These are phyloP conservation scores for Russula olivacea DNA, from an alignment of 768 basidiomycete species.

Conservation along the genomic window DNA sequence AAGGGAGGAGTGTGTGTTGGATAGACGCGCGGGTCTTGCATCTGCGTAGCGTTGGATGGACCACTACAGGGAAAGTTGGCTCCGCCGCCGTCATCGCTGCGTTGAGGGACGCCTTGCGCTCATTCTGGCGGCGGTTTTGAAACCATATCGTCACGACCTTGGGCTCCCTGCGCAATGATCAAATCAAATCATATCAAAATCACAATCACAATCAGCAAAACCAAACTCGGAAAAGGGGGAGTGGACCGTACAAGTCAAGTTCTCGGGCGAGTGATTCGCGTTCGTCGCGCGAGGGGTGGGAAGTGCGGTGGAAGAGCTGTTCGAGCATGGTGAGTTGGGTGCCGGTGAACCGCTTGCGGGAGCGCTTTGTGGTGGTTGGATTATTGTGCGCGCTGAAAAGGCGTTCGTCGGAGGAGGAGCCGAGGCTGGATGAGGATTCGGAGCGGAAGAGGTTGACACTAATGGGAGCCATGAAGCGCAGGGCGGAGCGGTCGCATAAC, in stretches of 20 bases:
- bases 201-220: no score
- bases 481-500: neutral
- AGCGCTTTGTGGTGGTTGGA: slow-evolving; percentile 10
- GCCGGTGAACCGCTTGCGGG: slow-evolving; percentile 26
- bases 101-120: slow-evolving; percentile 20
- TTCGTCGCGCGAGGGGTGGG: slow-evolving; percentile 25
- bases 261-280: slow-evolving; percentile 24
- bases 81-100: neutral
- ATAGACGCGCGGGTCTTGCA: slow-evolving; percentile 1
- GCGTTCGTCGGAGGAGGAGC: slow-evolving; percentile 20
- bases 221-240: neutral
- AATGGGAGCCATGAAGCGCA: slow-evolving; percentile 9
- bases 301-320: slow-evolving; percentile 21
- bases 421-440: slow-evolving; percentile 20
- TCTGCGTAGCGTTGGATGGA: slow-evolving; percentile 8
- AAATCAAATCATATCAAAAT: neutral
- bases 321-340: slow-evolving; percentile 24
- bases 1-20: slow-evolving; percentile 5
- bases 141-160: slow-evolving; percentile 35
- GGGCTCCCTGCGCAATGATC: slow-evolving; percentile 24
- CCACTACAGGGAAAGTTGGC: neutral
- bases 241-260: slow-evolving; percentile 16
- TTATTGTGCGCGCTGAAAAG: neutral
- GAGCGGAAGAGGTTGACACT: slow-evolving; percentile 16
- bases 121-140: slow-evolving; percentile 33